Percentiles rank a stretch among this genome's conserved stretches.
These are phyloP conservation scores for Mycena sp. DNA, from an alignment of 1,284 basidiomycete species.

Conservation along the genomic window DNA sequence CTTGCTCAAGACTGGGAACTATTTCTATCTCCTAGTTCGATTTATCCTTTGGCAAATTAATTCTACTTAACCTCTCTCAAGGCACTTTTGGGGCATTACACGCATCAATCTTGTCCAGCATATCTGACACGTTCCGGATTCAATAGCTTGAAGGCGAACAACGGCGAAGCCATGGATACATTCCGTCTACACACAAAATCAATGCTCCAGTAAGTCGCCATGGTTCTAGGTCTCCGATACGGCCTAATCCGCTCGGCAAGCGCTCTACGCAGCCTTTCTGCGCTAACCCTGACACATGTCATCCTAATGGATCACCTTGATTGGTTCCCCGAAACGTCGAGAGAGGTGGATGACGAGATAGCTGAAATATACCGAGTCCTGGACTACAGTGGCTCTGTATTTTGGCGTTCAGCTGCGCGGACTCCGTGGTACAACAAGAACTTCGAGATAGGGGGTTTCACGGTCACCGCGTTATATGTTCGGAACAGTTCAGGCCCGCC, in stretches of 20 bases:
- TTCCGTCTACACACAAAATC: slow-evolving; percentile 85
- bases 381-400: slow-evolving; percentile 69
- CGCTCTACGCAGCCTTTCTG: slow-evolving; percentile 65
- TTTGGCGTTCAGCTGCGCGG: slow-evolving; percentile 78
- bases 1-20: slow-evolving; percentile 66
- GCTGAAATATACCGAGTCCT: slow-evolving; percentile 69
- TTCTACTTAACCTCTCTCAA: slow-evolving; percentile 29
- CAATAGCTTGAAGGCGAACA: slow-evolving; percentile 58
- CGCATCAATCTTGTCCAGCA: slow-evolving; percentile 71
- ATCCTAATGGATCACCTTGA: slow-evolving; percentile 88
- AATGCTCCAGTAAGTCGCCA: slow-evolving; percentile 78
- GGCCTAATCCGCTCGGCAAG: slow-evolving; percentile 47
- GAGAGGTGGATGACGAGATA: slow-evolving; percentile 72
- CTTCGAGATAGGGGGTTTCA: slow-evolving; percentile 25
- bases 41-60: neutral
- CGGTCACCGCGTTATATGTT: slow-evolving; percentile 22
- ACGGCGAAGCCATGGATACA: slow-evolving; percentile 60
- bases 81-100: slow-evolving; percentile 74
- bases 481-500: slow-evolving; percentile 16
- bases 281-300: slow-evolving; percentile 66
- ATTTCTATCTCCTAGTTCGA: slow-evolving; percentile 73
- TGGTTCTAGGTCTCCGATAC: neutral
- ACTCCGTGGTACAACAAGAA: slow-evolving; percentile 75
- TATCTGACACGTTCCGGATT: slow-evolving; percentile 81
- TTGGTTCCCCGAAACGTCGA: slow-evolving; percentile 75